Percentiles rank a stretch among this genome's conserved stretches.
phyloP scores from a whole-genome alignment of 2,329 filamentous ascomycete genomes.

The Aureobasidium melanogenum region DNA sequence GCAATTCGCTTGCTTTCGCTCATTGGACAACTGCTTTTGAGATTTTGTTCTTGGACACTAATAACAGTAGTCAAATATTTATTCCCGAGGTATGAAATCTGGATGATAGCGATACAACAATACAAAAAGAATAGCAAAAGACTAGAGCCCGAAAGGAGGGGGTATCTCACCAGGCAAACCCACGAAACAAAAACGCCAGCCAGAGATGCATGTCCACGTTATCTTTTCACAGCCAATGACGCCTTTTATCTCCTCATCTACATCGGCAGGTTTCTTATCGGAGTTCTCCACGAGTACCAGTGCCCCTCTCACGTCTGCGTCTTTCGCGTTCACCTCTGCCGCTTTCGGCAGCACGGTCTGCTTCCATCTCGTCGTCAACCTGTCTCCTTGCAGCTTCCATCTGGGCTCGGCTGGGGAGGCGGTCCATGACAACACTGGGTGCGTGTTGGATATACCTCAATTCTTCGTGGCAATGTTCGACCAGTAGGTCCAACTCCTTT shows the following conservation, averaged over 20 bases:
- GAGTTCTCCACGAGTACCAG: constrained; percentile 36
- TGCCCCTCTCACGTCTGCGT: constrained; percentile 35
- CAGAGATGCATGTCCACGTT: neutral
- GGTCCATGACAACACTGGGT: constrained; percentile 77
- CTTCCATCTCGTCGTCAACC: constrained; percentile 58
- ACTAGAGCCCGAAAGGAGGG: neutral
- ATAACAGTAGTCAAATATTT: too few relatives aligned
- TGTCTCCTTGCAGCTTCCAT: constrained; percentile 55
- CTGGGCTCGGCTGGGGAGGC: constrained; percentile 62
- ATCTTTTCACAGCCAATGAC: neutral
- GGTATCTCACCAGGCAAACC: neutral
- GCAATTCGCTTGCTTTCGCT: neutral
- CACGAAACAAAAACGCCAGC: neutral
- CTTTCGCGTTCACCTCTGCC: constrained; percentile 45
- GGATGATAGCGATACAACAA: neutral
- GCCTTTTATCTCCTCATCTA: neutral
- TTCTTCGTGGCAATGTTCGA: constrained; percentile 74
- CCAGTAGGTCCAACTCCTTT: constrained; percentile 67
- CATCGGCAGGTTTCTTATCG: constrained; percentile 11
- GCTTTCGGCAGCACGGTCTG: constrained; percentile 53
- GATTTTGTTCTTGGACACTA: too few relatives aligned
- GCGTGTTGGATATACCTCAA: constrained; percentile 75
- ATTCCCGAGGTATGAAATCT: neutral
- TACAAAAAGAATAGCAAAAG: neutral
- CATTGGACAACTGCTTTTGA: too few relatives aligned